phyloP scores from a whole-genome alignment of 1,139 yeast species.

The Tardiomyces digboiensis region DNA sequence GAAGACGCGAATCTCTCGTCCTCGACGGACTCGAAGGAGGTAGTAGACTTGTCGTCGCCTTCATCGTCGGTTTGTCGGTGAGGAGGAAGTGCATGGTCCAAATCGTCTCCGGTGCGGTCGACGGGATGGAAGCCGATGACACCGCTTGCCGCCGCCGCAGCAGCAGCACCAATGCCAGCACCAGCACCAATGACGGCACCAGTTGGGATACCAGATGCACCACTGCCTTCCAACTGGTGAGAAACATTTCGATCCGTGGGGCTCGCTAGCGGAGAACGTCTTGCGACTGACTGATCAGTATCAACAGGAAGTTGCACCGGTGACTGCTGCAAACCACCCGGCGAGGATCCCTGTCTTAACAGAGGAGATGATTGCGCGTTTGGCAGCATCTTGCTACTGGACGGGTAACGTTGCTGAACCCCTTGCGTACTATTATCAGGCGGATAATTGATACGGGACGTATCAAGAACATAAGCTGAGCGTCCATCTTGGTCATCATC shows the following conservation, averaged over 20 bases:
- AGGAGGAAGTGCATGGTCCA: background rate
- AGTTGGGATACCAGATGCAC: too few species aligned
- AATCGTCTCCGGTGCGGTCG: background rate
- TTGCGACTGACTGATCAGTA: background rate
- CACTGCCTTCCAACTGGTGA: too few species aligned
- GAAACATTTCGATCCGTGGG: too few species aligned
- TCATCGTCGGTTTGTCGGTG: background rate
- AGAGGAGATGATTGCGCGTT: background rate
- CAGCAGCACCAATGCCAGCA: constrained; percentile 7
- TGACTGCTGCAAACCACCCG: background rate
- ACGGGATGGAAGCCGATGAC: background rate
- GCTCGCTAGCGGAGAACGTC: too few species aligned
- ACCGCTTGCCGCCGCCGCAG: too few species aligned
- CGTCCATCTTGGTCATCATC: constrained; percentile 22
- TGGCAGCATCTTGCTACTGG: background rate
- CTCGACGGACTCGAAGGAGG: background rate
- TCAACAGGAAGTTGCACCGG: background rate
- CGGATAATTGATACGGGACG: constrained; percentile 30
- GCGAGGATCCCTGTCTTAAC: background rate
- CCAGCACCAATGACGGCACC: constrained; percentile 3
- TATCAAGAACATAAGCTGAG: constrained; percentile 31
- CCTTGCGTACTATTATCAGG: constrained; percentile 18
- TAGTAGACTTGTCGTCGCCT: background rate
- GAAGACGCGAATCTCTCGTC: constrained; percentile 11
- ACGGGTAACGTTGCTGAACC: background rate